Base-by-base conservation (phyloP, 805 yeast genomes). In the Monosporozyma unispora region DNA sequence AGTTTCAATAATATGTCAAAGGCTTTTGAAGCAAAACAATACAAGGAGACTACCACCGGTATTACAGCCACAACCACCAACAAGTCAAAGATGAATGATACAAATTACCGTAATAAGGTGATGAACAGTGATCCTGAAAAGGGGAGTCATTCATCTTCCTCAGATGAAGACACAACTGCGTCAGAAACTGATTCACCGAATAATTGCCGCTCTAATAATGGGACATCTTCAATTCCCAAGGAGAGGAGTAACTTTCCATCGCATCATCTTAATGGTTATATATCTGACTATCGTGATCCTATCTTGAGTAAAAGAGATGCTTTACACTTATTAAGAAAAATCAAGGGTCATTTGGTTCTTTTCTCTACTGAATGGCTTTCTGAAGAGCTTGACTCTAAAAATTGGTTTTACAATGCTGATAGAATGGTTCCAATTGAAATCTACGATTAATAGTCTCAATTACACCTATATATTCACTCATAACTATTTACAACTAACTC, bases 371-470 rank as follows among this genome's bases (percentile, higher is more conserved):
- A 88, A 52, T 93, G 99, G 99, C 74, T 93, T 41, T 72, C 78
- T 57, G 77, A 81, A 51, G 99, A 93, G 67, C 78, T 89, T 28
- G 96, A 90, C 50, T 79, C 87, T 6, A 91, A 87, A 10, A 93
- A 95, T 62, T 91, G 98, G 98, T 90, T 89, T 64, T 90, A 87
- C 71, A 87, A 84, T 58, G 82, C 95, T 46, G 99, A 93, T 62
- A 80, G 96, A 60, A 72, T 93, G 25, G 96, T 98, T 4, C 99
- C 99, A 1, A 80, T 93, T 49, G 98, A 93, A 62, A 91, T 93
- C 48, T 93, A 86, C 64, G 91, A 89, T 59, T 88, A 52, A 52
- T 3, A 3, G 2, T 29, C 21, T 27, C n/a, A n/a, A n/a, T 22
- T 29, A 19, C 6, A 9, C 14, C 9, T 25, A 16, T 46, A 39